Evolutionary conservation across 441 rosid genomes (phyloP).

Genomic region (Euphorbia corollata): DNA sequence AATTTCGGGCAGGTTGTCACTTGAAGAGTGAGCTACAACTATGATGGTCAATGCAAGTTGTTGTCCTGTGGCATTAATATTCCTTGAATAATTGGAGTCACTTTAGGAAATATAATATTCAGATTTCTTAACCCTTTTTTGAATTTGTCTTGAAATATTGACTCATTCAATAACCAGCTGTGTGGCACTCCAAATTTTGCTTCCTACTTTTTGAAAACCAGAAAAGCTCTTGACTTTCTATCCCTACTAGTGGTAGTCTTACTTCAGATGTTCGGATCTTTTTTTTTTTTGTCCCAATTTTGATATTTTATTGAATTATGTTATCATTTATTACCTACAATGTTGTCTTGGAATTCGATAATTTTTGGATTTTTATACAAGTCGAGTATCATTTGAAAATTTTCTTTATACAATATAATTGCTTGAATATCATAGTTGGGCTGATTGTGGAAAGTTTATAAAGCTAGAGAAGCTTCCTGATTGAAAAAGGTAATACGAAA

Average conservation of each 20-base stretch:
- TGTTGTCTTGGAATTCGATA: neutral
- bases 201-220: conserved; percentile 6
- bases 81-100: neutral
- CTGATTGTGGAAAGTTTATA: neutral
- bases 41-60: too few species aligned
- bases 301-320: neutral
- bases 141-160: conserved; percentile 2
- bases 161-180: neutral
- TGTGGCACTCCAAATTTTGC: neutral
- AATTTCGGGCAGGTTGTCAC: too few species aligned
- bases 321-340: neutral
- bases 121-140: neutral
- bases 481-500: neutral
- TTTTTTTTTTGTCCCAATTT: neutral
- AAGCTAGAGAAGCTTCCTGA: neutral
- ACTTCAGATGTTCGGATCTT: neutral
- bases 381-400: neutral
- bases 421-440: neutral
- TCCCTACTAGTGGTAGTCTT: neutral
- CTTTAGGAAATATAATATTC: neutral
- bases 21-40: too few species aligned
- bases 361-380: neutral
- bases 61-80: too few species aligned
- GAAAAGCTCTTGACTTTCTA: conserved; percentile 5
- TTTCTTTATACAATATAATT: neutral